Percentiles rank a stretch among this genome's conserved stretches.
These are phyloP conservation scores for Penicillium nordicum DNA, from an alignment of 2,329 filamentous ascomycete species.

Conservation along the genomic window DNA sequence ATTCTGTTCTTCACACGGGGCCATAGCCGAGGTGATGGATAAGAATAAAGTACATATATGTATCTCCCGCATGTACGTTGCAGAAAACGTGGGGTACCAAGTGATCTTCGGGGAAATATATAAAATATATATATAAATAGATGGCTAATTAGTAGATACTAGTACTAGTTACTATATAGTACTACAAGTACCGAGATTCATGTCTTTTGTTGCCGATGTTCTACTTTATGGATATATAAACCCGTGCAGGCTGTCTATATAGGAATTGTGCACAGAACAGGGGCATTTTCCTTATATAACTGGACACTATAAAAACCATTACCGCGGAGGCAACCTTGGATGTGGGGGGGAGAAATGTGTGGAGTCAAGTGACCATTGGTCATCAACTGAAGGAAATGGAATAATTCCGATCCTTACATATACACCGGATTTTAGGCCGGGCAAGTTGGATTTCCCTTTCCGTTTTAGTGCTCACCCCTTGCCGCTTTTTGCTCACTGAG, in stretches of 20 bases:
- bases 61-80: background rate
- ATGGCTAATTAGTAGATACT: background rate
- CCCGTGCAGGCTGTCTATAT: too few relatives aligned
- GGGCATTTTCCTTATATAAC: background rate
- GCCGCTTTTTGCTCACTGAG: constrained; percentile 1
- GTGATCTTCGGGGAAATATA: background rate
- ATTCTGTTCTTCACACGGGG: background rate
- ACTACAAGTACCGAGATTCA: background rate
- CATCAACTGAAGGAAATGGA: background rate
- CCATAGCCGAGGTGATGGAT: background rate
- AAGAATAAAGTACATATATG: background rate
- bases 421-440: too few relatives aligned
- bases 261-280: background rate
- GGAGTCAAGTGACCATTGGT: background rate
- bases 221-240: background rate
- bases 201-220: background rate
- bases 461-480: background rate
- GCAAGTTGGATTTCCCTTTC: too few relatives aligned
- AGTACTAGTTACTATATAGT: background rate
- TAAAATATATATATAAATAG: background rate
- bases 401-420: background rate
- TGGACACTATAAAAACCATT: background rate
- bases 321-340: background rate
- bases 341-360: background rate
- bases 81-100: background rate